A percentile compares a stretch with the other conserved stretches of the same genome.
Evolutionary conservation across 148 eudicot genomes (phyloP).

Genomic region (Pouteria glomerata): DNA sequence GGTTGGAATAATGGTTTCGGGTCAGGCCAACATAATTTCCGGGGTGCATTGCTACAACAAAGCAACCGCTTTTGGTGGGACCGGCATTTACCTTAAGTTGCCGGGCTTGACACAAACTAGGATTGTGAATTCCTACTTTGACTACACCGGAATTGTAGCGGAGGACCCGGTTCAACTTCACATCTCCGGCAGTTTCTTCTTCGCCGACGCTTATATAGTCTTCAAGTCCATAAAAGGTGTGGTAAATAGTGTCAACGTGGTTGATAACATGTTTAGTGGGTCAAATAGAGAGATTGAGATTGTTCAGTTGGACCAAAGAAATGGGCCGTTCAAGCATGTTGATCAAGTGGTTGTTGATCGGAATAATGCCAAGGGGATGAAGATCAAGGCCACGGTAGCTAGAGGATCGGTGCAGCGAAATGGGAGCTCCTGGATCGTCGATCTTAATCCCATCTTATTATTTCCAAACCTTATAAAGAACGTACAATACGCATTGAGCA

Average conservation of each 20-base stretch:
- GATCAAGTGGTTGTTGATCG: conserved; percentile 60
- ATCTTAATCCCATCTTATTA: conserved; percentile 46
- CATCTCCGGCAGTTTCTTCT: conserved; percentile 56
- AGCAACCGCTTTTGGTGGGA: conserved; percentile 76
- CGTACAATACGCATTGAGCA: conserved; percentile 53
- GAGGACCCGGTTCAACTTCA: conserved; percentile 86
- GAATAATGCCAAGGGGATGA: conserved; percentile 73
- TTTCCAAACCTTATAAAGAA: conserved; percentile 61
- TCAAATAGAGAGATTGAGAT: conserved; percentile 51
- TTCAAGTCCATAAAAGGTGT: conserved; percentile 62
- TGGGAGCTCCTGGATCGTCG: conserved; percentile 56
- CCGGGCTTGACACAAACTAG: conserved; percentile 80
- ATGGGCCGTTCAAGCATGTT: conserved; percentile 35
- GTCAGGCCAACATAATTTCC: conserved; percentile 66
- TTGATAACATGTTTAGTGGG: conserved; percentile 85
- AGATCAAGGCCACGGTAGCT: conserved; percentile 51
- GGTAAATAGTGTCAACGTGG: conserved; percentile 53
- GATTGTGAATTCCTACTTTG: conserved; percentile 71
- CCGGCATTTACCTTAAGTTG: conserved; percentile 60
- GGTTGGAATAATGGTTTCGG: conserved; percentile 55
- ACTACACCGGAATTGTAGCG: conserved; percentile 72
- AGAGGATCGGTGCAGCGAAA: conserved; percentile 40
- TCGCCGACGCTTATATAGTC: conserved; percentile 61
- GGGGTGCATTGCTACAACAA: conserved; percentile 95
- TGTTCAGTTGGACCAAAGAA: conserved; percentile 56